These are phyloP conservation scores for Chlorella sp. DNA, from an alignment of 139 green algal species.

Conservation along the genomic window DNA sequence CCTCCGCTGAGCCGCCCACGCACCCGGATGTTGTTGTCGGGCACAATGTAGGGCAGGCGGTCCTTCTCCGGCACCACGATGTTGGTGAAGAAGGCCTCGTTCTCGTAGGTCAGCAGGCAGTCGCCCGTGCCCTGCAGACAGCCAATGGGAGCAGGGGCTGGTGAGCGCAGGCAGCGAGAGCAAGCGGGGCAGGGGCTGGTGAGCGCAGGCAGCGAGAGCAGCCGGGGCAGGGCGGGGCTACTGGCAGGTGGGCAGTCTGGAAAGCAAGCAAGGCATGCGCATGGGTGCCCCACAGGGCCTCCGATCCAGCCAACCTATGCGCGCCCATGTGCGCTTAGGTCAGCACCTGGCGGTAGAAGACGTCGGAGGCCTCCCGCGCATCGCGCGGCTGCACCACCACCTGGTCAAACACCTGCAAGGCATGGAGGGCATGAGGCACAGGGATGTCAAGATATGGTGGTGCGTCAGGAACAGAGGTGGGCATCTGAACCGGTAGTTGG, in stretches of 20 bases:
- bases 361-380: constrained; percentile 82
- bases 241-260: neutral
- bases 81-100: constrained; percentile 89
- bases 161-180: neutral
- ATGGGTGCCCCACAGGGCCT: too few relatives aligned
- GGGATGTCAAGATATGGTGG: neutral
- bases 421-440: neutral
- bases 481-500: too few relatives aligned
- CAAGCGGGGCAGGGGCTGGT: neutral
- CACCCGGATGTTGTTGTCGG: constrained; percentile 62
- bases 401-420: constrained; percentile 62
- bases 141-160: neutral
- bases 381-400: constrained; percentile 86
- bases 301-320: too few relatives aligned
- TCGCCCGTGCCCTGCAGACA: constrained; percentile 56
- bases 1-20: too few relatives aligned
- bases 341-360: constrained; percentile 90
- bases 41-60: constrained; percentile 78
- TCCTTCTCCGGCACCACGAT: constrained; percentile 59
- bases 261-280: neutral
- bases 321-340: too few relatives aligned
- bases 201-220: neutral
- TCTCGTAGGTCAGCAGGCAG: constrained; percentile 91
- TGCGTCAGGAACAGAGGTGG: too few relatives aligned
- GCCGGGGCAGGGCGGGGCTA: neutral